Conservation (phyloP, 768 basidiomycete genomes). For the Termitomyces sp. region DNA sequence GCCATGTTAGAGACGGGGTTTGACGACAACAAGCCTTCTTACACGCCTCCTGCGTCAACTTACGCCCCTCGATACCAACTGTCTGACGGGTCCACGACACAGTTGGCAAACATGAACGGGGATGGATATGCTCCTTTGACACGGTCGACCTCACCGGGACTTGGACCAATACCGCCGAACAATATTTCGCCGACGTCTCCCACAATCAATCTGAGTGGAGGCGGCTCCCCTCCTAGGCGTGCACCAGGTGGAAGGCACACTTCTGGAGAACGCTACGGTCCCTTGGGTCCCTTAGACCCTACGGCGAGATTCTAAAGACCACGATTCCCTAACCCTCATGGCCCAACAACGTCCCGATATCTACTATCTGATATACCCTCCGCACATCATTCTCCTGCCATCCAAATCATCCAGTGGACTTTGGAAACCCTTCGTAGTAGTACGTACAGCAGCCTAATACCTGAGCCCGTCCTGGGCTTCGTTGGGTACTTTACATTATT, state of each 20-base stretch:
- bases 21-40: constrained; percentile 65
- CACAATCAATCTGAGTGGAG: constrained; percentile 24
- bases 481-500: constrained; percentile 9
- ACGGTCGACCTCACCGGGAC: constrained; percentile 44
- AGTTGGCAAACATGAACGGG: constrained; percentile 34
- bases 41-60: constrained; percentile 43
- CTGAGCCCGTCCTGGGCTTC: constrained; percentile 11
- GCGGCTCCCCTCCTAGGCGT: constrained; percentile 14
- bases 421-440: constrained; percentile 20
- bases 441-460: constrained; percentile 32
- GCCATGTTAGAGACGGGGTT: constrained; percentile 93
- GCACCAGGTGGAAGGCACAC: constrained; percentile 18
- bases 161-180: constrained; percentile 25
- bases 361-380: constrained; percentile 37
- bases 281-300: constrained; percentile 61
- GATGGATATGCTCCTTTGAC: constrained; percentile 59
- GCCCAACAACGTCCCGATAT: constrained; percentile 23
- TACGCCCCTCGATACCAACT: constrained; percentile 61
- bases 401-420: constrained; percentile 24
- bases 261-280: constrained; percentile 44
- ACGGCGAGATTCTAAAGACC: constrained; percentile 44
- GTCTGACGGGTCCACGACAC: constrained; percentile 48
- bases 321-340: constrained; percentile 16
- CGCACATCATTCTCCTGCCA: constrained; percentile 27
- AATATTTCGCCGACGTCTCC: constrained; percentile 40